Evolutionary conservation across 2,329 filamentous ascomycete genomes (phyloP), one percentile per base, ranked within the genome.

Genomic region (Claviceps sp.): DNA sequence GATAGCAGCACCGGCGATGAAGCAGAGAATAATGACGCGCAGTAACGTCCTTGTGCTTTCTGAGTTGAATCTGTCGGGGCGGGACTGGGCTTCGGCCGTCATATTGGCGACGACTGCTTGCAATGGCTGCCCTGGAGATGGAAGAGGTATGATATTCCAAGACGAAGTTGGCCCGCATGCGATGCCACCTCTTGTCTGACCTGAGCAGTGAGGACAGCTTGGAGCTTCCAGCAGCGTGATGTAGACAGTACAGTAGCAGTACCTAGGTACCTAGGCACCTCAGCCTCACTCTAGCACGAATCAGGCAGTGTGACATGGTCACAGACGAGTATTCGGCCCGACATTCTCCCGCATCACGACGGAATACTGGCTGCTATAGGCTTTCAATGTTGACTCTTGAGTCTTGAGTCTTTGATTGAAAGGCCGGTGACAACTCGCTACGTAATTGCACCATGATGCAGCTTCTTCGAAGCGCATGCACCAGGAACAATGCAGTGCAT

Each of bases 1-100:
- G 65, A 97, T 80, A 59, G 91, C 89, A 56, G 93, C 90, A 53
- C 81, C 89, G 58, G 93, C 93, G 70, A 98, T 96, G 64, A 91
- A 81, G 64, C 77, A 78, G 61, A 98, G 82, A 72, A 98, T 98
- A 64, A 94, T 78, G 61, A 96, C 82, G 66, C 90, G 83, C 58
- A 98, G 76, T 63, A 97, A 72, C 58, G 88, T 85, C 68, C 90
- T 83, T 56, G 88, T 87, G 69, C 83, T 96, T 69, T 83, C 79
- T 61, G 84, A 86, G 66, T 82, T 84, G 67, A 87, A 86, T 74
- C 87, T 82, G 66, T 88, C 78, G 66, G 93, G 76, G 62, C 74
- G 68, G 59, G 75, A 73, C 64, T 79, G 60, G 50, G 66, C 59
- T 59, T 65, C 61, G 60, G 63, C 66, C 70, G 70, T 67, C 72